Evolutionary conservation across 192 early-diverging fungal genomes (phyloP).

Genomic region (Coemansia sp.): DNA sequence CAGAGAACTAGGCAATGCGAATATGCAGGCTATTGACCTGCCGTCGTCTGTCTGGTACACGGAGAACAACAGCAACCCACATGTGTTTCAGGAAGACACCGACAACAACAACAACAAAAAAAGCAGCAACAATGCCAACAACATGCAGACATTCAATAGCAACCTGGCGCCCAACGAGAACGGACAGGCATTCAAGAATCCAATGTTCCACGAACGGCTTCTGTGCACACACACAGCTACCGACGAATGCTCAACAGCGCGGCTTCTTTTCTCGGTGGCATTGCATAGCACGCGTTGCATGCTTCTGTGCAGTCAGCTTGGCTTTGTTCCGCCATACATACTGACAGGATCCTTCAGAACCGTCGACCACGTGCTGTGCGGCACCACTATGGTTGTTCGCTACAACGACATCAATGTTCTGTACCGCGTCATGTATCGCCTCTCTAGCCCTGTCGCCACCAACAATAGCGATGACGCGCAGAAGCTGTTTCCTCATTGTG

Average conservation of each 20-base stretch:
- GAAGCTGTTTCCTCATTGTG: neutral
- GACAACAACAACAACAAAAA: neutral
- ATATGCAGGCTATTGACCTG: neutral
- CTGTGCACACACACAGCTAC: neutral
- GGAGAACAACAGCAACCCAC: neutral
- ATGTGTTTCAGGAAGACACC: neutral
- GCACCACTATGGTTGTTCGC: constrained; percentile 6
- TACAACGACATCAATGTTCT: constrained; percentile 13
- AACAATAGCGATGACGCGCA: no score
- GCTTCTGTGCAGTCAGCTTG: constrained; percentile 13
- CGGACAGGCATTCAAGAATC: neutral
- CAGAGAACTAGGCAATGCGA: constrained; percentile 9
- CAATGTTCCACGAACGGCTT: neutral
- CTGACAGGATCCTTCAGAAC: constrained; percentile 19
- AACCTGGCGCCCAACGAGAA: neutral
- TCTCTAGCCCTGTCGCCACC: neutral
- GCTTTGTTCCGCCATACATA: constrained; percentile 26
- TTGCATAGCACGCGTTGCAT: constrained; percentile 34
- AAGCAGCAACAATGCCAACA: neutral
- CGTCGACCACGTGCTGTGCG: neutral
- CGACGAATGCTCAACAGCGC: constrained; percentile 29
- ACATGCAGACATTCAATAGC: neutral
- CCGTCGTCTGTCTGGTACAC: no score
- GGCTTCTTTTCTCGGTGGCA: constrained; percentile 17
- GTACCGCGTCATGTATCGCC: constrained; percentile 16